phyloP scores from a whole-genome alignment of 768 basidiomycete species.

The Russula dissimulans region DNA sequence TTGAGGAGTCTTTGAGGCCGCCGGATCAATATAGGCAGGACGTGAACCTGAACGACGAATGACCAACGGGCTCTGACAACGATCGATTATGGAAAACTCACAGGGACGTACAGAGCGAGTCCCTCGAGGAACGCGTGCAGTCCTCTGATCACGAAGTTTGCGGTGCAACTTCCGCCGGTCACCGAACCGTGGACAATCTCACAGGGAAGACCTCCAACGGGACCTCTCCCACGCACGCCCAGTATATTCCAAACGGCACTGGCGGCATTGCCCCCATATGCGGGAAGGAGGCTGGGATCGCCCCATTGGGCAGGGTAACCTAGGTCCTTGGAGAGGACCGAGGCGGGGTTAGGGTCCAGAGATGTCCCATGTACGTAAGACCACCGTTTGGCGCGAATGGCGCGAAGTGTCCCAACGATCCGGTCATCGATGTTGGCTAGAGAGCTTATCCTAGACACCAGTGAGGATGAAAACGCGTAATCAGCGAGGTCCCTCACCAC shows the following conservation, averaged over 20 bases:
- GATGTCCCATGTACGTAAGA: conserved; percentile 43
- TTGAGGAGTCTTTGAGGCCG: conserved; percentile 45
- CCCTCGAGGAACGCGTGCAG: conserved; percentile 52
- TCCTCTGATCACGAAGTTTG: conserved; percentile 48
- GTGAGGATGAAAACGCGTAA: neutral
- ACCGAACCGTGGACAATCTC: conserved; percentile 61
- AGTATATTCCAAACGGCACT: conserved; percentile 46
- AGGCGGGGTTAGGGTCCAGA: conserved; percentile 33
- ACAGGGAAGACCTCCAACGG: conserved; percentile 67
- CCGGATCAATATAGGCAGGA: conserved; percentile 55
- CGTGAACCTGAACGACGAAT: conserved; percentile 46
- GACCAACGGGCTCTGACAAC: neutral
- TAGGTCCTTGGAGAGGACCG: conserved; percentile 41
- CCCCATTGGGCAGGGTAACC: conserved; percentile 57
- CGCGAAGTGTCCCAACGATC: conserved; percentile 44
- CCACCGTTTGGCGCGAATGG: conserved; percentile 47
- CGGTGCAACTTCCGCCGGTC: conserved; percentile 46
- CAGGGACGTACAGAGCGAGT: conserved; percentile 60
- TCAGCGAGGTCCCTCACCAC: conserved; percentile 32
- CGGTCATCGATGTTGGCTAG: conserved; percentile 60
- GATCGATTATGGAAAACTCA: conserved; percentile 28
- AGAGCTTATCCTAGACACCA: conserved; percentile 44
- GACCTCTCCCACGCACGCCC: conserved; percentile 41
- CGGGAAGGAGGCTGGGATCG: conserved; percentile 49
- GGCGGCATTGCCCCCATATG: conserved; percentile 49